A percentile compares a stretch with the other conserved stretches of the same genome.
phyloP scores from a whole-genome alignment of 129 eudicot genomes.

The Arctium minus region DNA sequence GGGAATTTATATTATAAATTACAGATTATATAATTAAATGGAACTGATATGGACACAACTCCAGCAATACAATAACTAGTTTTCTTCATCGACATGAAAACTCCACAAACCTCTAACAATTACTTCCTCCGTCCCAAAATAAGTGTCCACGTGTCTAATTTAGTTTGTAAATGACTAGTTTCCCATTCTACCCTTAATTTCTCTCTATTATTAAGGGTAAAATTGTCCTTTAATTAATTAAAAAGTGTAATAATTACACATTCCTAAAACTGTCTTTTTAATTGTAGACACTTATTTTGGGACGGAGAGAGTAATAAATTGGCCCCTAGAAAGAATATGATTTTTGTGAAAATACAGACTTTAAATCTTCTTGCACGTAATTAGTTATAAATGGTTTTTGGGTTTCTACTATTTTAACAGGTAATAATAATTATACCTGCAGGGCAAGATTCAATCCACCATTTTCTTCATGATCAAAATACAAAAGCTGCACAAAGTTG shows the following conservation, averaged over 20 bases:
- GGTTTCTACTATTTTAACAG: neutral
- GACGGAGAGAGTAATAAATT: too few relatives aligned
- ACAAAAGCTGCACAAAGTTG: constrained; percentile 69
- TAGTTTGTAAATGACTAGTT: too few relatives aligned
- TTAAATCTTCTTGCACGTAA: neutral
- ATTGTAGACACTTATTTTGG: neutral
- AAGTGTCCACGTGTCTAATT: neutral
- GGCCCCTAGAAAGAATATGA: neutral
- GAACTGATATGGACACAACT: neutral
- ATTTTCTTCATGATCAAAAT: constrained; percentile 84
- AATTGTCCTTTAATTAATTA: neutral
- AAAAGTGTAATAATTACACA: neutral
- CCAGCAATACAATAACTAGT: neutral
- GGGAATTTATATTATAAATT: neutral
- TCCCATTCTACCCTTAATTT: too few relatives aligned
- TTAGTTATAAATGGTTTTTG: neutral
- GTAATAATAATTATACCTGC: constrained; percentile 48
- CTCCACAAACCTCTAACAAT: too few relatives aligned
- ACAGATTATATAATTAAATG: neutral
- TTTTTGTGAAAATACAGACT: neutral
- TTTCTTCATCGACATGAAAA: constrained; percentile 1
- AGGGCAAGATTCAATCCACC: constrained; percentile 83
- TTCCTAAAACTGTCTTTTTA: neutral
- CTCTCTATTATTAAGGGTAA: neutral
- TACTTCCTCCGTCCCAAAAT: neutral